A percentile compares a stretch with the other conserved stretches of the same genome.
phyloP scores from a whole-genome alignment of 768 basidiomycete genomes.

The Hygrocybe coccinea region DNA sequence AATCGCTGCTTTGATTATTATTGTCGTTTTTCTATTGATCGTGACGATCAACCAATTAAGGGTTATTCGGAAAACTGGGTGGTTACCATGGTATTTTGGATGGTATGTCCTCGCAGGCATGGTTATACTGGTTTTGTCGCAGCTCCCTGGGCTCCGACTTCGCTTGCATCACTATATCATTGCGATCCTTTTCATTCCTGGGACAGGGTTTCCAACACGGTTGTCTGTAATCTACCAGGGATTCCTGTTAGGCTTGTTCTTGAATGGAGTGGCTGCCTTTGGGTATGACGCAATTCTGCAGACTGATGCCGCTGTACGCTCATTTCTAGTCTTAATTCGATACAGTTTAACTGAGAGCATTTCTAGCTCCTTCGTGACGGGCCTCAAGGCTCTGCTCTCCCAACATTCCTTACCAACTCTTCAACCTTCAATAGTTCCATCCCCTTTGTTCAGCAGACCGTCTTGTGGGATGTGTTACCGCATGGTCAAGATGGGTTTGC shows the following conservation, averaged over 20 bases:
- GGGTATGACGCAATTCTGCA: slow-evolving; percentile 78
- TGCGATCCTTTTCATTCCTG: slow-evolving; percentile 68
- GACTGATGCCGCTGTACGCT: slow-evolving; percentile 61
- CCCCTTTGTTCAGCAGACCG: slow-evolving; percentile 48
- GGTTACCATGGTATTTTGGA: slow-evolving; percentile 67
- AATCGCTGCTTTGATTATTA: slow-evolving; percentile 61
- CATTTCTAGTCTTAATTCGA: not conserved
- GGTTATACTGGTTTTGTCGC: slow-evolving; percentile 58
- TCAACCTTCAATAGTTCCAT: slow-evolving; percentile 56
- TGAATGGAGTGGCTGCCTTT: slow-evolving; percentile 75
- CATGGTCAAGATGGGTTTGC: slow-evolving; percentile 70
- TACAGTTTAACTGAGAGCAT: slow-evolving; percentile 7
- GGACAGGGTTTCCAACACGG: slow-evolving; percentile 77
- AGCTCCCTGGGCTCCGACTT: slow-evolving; percentile 63
- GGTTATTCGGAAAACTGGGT: slow-evolving; percentile 82
- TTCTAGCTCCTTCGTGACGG: slow-evolving; percentile 69
- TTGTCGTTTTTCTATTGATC: slow-evolving; percentile 54
- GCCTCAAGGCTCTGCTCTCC: slow-evolving; percentile 60
- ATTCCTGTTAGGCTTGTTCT: slow-evolving; percentile 75
- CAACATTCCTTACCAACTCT: slow-evolving; percentile 71
- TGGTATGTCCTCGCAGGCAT: slow-evolving; percentile 72
- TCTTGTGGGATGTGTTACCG: slow-evolving; percentile 53
- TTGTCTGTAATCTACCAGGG: slow-evolving; percentile 77
- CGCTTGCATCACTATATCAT: slow-evolving; percentile 83
- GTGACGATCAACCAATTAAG: slow-evolving; percentile 70